Evolutionary conservation across 495 filamentous ascomycete genomes (phyloP), one percentile per base, ranked within the genome.

Genomic region (Neurospora sp.): DNA sequence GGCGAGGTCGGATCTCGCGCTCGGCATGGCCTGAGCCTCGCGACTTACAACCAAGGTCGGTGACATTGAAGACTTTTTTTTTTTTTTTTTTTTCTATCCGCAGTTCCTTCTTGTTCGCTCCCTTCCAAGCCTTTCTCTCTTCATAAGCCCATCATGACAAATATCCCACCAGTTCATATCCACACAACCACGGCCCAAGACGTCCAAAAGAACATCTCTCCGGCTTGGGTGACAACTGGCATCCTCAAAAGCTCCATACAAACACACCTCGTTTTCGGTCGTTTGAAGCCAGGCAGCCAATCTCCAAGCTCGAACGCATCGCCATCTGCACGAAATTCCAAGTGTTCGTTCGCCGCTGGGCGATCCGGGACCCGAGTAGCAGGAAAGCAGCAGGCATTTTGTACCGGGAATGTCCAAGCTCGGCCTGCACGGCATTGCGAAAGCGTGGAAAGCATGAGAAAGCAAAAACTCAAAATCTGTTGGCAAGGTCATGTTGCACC

Each of bases 141-240:
- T 37, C 69, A 37, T 39, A 39, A 31, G 37, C 53, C 53, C 53
- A 65, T 65, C 22, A 65, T 65, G 53, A 65, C 53, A 65, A 65
- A 65, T 65, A 27, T 65, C 27, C 53, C 53, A 65, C 53, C 27
- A 9, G 14, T 35, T 65, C 53, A 65, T 61, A 35, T 35, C 53
- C 53, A 65, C 53, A 31, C 12, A 65, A 14, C 11, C 53, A 35
- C 27, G 53, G 53, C 53, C 53, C 53, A 65, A 65, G 53, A 65
- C 53, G 27, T 35, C 53, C 53, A 18, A 65, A 35, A 35, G 14
- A 65, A 65, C 65, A 69, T 42, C 16, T 42, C 59, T 70, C 71
- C 61, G 68, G 35, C 69, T 65, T 37, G 73, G 71, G 73, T 74
- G 73, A 71, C 70, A 69, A 72, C 18, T 46, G 42, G 42, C 18